Conservation (phyloP, 2,329 filamentous ascomycete species). For the Helicocarpus griseus region DNA sequence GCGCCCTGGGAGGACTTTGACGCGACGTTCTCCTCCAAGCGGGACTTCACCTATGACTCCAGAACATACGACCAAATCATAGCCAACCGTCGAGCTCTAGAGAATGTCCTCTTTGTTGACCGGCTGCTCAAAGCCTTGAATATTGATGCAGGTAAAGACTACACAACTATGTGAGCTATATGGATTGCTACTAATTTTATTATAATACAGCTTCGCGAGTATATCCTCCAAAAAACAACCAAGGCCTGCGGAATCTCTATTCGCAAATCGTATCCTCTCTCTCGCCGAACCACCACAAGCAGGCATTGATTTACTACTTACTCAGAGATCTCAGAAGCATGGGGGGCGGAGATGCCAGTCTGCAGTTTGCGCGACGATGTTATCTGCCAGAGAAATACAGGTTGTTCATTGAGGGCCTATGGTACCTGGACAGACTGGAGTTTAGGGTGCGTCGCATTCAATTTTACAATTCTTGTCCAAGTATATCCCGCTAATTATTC, state of each 20-base stretch:
- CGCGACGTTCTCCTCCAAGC: conserved; percentile 54
- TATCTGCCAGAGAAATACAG: conserved; percentile 67
- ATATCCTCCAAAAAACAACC: conserved; percentile 66
- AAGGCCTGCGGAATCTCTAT: conserved; percentile 59
- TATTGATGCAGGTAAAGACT: conserved; percentile 54
- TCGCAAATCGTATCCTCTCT: conserved; percentile 55
- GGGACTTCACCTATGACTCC: conserved; percentile 53
- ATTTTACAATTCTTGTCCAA: conserved; percentile 9
- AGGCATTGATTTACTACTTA: conserved; percentile 75
- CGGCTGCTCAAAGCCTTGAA: conserved; percentile 61
- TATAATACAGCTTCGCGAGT: conserved; percentile 44
- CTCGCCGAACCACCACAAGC: conserved; percentile 65
- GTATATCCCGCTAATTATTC: not conserved
- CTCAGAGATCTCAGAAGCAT: conserved; percentile 61
- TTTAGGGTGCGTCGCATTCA: conserved; percentile 44
- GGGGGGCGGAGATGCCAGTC: conserved; percentile 36
- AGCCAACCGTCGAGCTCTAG: conserved; percentile 55
- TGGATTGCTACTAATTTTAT: too few relatives aligned
- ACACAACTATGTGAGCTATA: too few relatives aligned
- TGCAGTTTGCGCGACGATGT: conserved; percentile 51
- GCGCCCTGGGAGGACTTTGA: conserved; percentile 53
- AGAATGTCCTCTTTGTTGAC: conserved; percentile 69
- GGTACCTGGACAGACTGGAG: conserved; percentile 65
- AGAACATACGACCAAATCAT: conserved; percentile 54
- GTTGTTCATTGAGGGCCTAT: conserved; percentile 72